Evolutionary conservation across 1,284 basidiomycete species (phyloP), one percentile per base, ranked within the genome.

Genomic region (Phellinidium pouzarii): DNA sequence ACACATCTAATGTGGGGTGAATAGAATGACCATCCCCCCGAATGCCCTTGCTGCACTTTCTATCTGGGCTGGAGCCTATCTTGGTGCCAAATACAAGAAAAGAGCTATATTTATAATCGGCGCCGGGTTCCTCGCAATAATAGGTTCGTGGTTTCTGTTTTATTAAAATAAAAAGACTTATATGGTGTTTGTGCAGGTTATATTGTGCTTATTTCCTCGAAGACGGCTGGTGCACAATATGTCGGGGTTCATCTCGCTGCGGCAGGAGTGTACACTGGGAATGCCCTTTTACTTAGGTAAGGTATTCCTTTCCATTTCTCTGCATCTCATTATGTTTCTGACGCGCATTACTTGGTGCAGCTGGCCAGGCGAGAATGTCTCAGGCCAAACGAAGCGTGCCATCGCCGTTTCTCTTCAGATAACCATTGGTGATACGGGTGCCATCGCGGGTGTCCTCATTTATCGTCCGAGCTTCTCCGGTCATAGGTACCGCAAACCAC

Each of bases 321-420:
- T 26, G 3, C 14, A 7, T 25, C 17, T 8, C 23, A 27, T 8
- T 22, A 22, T 11, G 19, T 14, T 7, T 26, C 19, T 44, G 8
- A 3, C 9, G 11, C 19, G 6, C 19, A 1, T 8, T 27, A 1
- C n/a, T 27, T 14, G n/a, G n/a, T n/a, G 27, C 59, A 78, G 77
- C 53, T 82, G 82, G 77, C 81, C 82, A 0, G 72, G 77, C n/a
- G 81, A 85, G 66, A 86, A 86, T 58, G 78, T 85, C n/a, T 78
- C 78, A 6, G 79, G 78, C 2, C 83, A 85, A 60, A 86, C 82
- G 1, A 84, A 85, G 62, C 75, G 83, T 4, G 84, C 82, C 1
- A 73, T 80, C 0, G 79, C 77, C 0, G 72, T 81, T 2, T 83
- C 80, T 1, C 76, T 83, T 74, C 81, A 84, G 62, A 84, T 87